Evolutionary conservation across 2,329 filamentous ascomycete genomes (phyloP).

Genomic region (Exophiala mesophila): DNA sequence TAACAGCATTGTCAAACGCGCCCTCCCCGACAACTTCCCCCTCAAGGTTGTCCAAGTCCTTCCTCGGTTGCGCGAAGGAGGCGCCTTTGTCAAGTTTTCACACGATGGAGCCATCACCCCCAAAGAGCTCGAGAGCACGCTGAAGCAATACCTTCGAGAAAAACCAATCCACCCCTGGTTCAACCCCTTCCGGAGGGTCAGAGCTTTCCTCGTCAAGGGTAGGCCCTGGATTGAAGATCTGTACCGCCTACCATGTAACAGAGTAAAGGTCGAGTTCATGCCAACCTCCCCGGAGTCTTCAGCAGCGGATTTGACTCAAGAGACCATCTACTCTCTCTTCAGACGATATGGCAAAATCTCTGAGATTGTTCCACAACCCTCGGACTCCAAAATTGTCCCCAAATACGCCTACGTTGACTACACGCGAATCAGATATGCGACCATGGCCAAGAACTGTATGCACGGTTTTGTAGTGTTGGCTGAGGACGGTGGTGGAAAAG

Average conservation of each 20-base stretch:
- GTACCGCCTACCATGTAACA: conserved; percentile 69
- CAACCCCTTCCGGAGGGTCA: conserved; percentile 70
- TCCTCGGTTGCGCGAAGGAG: conserved; percentile 83
- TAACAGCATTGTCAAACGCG: conserved; percentile 51
- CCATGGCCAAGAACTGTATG: conserved; percentile 88
- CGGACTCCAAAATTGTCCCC: conserved; percentile 79
- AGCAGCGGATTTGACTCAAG: conserved; percentile 75
- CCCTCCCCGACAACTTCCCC: conserved; percentile 57
- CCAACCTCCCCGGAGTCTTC: conserved; percentile 65
- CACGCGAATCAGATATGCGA: conserved; percentile 64
- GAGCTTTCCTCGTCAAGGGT: conserved; percentile 69
- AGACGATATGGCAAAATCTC: conserved; percentile 84
- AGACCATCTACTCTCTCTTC: conserved; percentile 81
- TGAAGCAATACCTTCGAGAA: conserved; percentile 61
- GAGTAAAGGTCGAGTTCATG: conserved; percentile 79
- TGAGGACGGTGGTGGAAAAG: conserved; percentile 65
- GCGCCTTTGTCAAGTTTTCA: conserved; percentile 83
- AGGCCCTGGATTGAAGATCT: conserved; percentile 93
- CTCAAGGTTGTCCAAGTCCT: conserved; percentile 76
- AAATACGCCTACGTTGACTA: conserved; percentile 79
- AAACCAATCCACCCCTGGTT: conserved; percentile 83
- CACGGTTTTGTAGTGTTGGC: conserved; percentile 74
- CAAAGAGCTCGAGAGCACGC: conserved; percentile 54
- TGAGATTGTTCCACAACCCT: conserved; percentile 76
- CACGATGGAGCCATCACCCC: conserved; percentile 46